Base-by-base conservation (phyloP, 306 rosid genomes). In the Citrullus amarus region DNA sequence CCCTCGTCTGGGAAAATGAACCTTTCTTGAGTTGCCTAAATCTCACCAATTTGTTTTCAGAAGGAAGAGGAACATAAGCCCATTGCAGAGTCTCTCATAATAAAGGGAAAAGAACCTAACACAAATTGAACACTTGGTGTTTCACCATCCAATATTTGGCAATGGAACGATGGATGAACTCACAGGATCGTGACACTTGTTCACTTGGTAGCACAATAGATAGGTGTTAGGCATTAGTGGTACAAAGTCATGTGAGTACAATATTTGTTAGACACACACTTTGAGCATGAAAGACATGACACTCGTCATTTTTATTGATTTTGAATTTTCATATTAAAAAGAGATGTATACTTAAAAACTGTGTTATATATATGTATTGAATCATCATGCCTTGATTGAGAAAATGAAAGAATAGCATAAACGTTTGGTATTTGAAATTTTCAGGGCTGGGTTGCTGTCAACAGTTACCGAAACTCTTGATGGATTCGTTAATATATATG, bases 371-470 rank as follows among this genome's bases (percentile, higher is more conserved):
- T 8, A 2, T 43, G 8, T 43, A 7, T 8, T 43, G 10, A 43
- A 43, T 8, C 8, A 43, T 11, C 46, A 8, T 8, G 11, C 46
- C 8, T 43, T 8, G 2, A 8, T 43, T 43, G 46, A 7, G 9
- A 41, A 43, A 43, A 43, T 43, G 10, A 7, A 43, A 43, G 7
- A 43, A 9, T 43, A 61, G 18, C 43, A 18, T 63, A n/a, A 44
- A 48, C 18, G 20, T 48, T 44, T 36, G 41, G 54, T 32, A 17
- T 78, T 78, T 76, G 1, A 39, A 78, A 78, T 73, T 48, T 80
- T 59, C 92, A 94, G 98, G 96, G 89, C 88, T 30, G 88, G 96
- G 81, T 81, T 85, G 44, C 74, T 94, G 85, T 65, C 79, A 79
- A 83, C 90, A 4, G 82, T 85, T 28, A 61, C 87, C 54, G 97